Percentiles rank a stretch among this genome's conserved stretches.
These are phyloP conservation scores for Nymphaea colorata DNA, from an alignment of 164 flowering plant genomes.

Conservation along the genomic window DNA sequence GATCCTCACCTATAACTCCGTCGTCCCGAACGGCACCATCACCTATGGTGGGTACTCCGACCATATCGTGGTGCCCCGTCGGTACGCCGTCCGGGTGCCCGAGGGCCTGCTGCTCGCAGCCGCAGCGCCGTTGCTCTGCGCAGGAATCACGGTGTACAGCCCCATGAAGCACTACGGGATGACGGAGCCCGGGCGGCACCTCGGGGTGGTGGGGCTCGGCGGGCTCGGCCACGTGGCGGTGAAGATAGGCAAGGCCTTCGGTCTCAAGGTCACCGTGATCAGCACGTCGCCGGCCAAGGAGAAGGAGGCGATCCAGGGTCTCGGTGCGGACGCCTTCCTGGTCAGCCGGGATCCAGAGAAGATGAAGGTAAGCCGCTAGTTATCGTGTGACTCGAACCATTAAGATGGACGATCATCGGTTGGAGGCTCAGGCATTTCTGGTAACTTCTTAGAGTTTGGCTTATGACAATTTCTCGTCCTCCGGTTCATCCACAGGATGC, in stretches of 20 bases:
- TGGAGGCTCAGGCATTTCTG: neutral
- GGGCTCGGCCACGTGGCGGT: constrained; percentile 14
- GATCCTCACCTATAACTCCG: constrained; percentile 10
- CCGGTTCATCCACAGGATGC: constrained; percentile 16
- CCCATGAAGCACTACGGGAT: constrained; percentile 13
- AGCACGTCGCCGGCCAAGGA: constrained; percentile 29
- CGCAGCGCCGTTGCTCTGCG: constrained; percentile 17
- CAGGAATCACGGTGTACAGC: constrained; percentile 22
- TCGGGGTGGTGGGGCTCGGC: constrained; percentile 14
- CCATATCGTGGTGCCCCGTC: constrained; percentile 9
- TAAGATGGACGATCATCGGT: neutral
- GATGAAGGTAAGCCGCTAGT: constrained; percentile 20
- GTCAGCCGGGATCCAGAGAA: constrained; percentile 26
- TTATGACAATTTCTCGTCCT: no score
- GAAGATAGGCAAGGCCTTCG: constrained; percentile 14
- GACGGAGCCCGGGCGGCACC: constrained; percentile 7
- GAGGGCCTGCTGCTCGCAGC: constrained; percentile 15
- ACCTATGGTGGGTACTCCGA: constrained; percentile 19
- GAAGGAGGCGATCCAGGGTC: constrained; percentile 22
- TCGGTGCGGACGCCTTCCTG: constrained; percentile 14
- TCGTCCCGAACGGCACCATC: constrained; percentile 7
- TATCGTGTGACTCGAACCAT: neutral
- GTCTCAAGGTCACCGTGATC: constrained; percentile 24
- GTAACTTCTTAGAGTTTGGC: no score
- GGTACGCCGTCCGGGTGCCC: constrained; percentile 11